Conservation (phyloP, 495 filamentous ascomycete species). For the Hypoxylon cercidicola region DNA sequence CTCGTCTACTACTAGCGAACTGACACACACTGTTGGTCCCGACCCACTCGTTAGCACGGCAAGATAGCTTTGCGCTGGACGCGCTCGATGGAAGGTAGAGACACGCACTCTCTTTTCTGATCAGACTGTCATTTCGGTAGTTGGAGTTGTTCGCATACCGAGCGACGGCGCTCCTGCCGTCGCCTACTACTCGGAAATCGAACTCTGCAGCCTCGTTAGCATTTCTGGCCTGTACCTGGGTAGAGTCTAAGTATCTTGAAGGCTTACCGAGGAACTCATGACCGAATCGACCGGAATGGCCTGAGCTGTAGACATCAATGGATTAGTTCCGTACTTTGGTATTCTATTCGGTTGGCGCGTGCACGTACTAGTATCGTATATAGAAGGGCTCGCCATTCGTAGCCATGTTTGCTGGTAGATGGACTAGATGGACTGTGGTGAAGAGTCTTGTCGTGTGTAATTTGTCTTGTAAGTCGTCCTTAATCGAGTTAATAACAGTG, state of each 20-base stretch:
- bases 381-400: conserved; percentile 82
- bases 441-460: background rate
- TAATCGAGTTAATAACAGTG: conserved; percentile 1
- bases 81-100: background rate
- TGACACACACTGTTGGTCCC: conserved; percentile 84
- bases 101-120: conserved; percentile 96
- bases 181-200: conserved; percentile 91
- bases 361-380: conserved; percentile 92
- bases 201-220: conserved; percentile 74
- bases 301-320: conserved; percentile 72
- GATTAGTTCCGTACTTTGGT: conserved; percentile 31
- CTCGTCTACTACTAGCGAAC: conserved; percentile 88
- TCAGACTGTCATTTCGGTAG: conserved; percentile 98
- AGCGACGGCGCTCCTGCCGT: conserved; percentile 93
- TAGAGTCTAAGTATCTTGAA: background rate
- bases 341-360: background rate
- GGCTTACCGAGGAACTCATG: conserved; percentile 94
- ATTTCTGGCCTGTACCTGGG: background rate
- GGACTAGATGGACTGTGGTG: conserved; percentile 7
- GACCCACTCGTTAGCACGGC: background rate
- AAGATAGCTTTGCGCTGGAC: too few species aligned
- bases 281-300: conserved; percentile 96
- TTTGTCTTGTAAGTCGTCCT: conserved; percentile 1
- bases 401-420: conserved; percentile 32
- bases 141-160: conserved; percentile 99